A percentile compares a stretch with the other conserved stretches of the same genome.
Conservation (phyloP, 148 eudicot genomes). For the Cornus florida region DNA sequence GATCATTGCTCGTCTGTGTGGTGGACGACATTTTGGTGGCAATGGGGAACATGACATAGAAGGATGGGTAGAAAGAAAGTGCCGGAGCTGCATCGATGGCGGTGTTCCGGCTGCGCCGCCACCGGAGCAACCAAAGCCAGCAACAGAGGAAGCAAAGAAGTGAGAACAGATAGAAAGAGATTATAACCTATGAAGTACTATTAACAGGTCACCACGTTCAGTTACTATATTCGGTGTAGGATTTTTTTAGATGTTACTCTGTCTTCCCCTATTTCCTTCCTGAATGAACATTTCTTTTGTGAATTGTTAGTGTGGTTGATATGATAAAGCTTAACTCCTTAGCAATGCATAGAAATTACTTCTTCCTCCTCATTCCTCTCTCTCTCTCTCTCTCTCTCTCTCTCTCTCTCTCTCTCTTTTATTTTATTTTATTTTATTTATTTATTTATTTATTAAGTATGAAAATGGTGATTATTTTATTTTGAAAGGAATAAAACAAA, state of each 20-base stretch:
- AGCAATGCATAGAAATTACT: too few relatives aligned
- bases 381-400: too few relatives aligned
- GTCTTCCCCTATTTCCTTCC: background rate
- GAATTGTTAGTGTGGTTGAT: too few relatives aligned
- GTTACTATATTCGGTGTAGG: background rate
- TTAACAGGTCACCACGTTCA: background rate
- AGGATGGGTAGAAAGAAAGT: conserved; percentile 69
- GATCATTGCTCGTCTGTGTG: conserved; percentile 69
- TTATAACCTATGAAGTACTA: background rate
- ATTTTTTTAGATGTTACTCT: background rate
- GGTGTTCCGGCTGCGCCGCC: conserved; percentile 45
- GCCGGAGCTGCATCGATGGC: conserved; percentile 70
- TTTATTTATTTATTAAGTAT: too few relatives aligned
- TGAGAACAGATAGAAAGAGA: conserved; percentile 10
- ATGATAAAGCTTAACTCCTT: background rate
- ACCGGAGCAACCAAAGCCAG: conserved; percentile 26
- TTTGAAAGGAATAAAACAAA: too few relatives aligned
- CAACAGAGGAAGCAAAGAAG: conserved; percentile 44
- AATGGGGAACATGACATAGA: conserved; percentile 60
- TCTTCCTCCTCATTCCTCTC: too few relatives aligned
- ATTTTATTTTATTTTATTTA: too few relatives aligned
- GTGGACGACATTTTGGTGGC: conserved; percentile 61
- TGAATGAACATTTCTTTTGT: background rate
- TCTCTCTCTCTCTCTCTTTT: too few relatives aligned
- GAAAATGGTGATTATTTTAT: too few relatives aligned